Base-by-base conservation (phyloP, 352 stramenopile species). In the Pythium plurisporium region DNA sequence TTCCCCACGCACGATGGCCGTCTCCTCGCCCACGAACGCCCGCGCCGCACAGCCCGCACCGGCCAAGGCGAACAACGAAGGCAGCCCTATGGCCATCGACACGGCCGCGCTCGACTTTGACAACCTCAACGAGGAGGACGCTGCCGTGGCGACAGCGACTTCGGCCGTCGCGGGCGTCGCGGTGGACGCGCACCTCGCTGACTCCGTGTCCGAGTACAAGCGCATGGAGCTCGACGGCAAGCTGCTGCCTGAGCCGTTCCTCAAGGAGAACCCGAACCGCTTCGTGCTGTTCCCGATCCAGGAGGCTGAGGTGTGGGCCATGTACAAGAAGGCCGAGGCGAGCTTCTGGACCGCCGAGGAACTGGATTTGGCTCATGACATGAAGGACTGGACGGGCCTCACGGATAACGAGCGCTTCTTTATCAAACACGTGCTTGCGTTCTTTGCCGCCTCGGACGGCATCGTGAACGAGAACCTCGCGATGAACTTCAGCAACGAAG, bases 271-370 rank as follows among this genome's bases (percentile, higher is more conserved):
- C 71, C 94, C 95, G 33, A 89, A 96, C 68, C 83, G 96, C 10
- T 99, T 99, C 72, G 95, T 99, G 59, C 78, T 99, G 17, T 99
- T 99, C 79, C 96, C 96, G 11, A 99, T 99, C 78, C 81, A 98
- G 74, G 86, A 99, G 66, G 78, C 86, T 37, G 94, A 99, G 11
- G 91, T 98, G 74, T 99, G 97, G 97, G 70, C 95, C 52, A 99
- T 99, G 94, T 99, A 99, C 91, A 99, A 99, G 84, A 98, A 99
- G 65, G 96, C 96, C 5, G 96, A 99, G 69, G 96, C 96, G 19
- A 98, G 80, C 51, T 99, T 99, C 80, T 99, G 97, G 97, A 99
- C 97, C 20, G 96, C 95, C 9, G 97, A 99, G 69, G 97, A 99
- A 79, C 82, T 99, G 40, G 97, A 99, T 62, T 75, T 99, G 2